Evolutionary conservation across 2,329 filamentous ascomycete species (phyloP).

Genomic region (Ceratocystis cubensis): DNA sequence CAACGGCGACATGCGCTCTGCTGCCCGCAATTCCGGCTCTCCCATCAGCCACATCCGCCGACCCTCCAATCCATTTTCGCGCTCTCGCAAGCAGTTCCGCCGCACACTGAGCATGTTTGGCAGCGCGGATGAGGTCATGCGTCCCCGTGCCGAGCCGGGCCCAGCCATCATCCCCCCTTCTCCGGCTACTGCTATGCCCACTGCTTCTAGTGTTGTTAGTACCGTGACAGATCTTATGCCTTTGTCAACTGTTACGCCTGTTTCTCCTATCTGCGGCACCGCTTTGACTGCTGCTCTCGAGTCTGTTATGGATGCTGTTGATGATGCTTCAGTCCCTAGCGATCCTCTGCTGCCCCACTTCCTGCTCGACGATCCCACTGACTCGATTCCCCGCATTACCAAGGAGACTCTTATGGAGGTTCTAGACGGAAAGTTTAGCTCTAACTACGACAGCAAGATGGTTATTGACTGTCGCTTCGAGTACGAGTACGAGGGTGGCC

Average conservation of each 20-base stretch:
- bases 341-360: constrained; percentile 73
- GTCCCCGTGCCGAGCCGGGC: constrained; percentile 45
- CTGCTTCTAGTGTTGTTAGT: not conserved
- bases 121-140: constrained; percentile 75
- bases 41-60: constrained; percentile 64
- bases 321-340: constrained; percentile 46
- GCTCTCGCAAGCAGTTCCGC: constrained; percentile 77
- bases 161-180: constrained; percentile 23
- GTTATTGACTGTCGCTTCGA: constrained; percentile 96
- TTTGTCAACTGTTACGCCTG: not conserved
- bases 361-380: constrained; percentile 62
- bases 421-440: constrained; percentile 69
- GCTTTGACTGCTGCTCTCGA: constrained; percentile 41
- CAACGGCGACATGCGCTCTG: constrained; percentile 10
- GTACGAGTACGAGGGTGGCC: constrained; percentile 94
- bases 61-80: constrained; percentile 55
- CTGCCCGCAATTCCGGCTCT: constrained; percentile 40
- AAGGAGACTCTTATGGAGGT: constrained; percentile 73
- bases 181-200: not conserved
- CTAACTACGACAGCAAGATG: constrained; percentile 65
- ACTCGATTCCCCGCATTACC: constrained; percentile 78
- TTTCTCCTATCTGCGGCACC: constrained; percentile 26
- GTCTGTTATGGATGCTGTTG: constrained; percentile 64
- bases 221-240: not conserved
- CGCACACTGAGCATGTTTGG: constrained; percentile 98